Percentiles rank a stretch among this genome's conserved stretches.
Evolutionary conservation across 345 rosid genomes (phyloP).

Genomic region (Lumnitzera littorea): DNA sequence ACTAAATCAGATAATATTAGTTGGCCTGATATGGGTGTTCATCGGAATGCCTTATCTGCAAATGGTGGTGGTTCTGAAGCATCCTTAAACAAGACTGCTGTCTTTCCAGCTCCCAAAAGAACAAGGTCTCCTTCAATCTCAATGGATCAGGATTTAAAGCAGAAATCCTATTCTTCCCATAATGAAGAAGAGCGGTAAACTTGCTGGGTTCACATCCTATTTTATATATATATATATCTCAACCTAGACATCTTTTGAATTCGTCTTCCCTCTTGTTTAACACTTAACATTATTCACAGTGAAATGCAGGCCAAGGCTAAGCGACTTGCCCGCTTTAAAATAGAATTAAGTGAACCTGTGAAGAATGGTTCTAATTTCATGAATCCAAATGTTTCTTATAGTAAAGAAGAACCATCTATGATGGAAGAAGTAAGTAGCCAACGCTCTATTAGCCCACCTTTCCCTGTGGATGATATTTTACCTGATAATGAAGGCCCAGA

Average conservation of each 20-base stretch:
- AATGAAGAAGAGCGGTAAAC: slow-evolving; percentile 63
- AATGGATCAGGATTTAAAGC: slow-evolving; percentile 35
- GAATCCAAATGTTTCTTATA: slow-evolving; percentile 28
- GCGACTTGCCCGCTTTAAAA: slow-evolving; percentile 73
- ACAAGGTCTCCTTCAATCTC: slow-evolving; percentile 59
- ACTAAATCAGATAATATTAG: slow-evolving; percentile 24
- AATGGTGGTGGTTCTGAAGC: slow-evolving; percentile 13
- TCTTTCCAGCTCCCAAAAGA: slow-evolving; percentile 40
- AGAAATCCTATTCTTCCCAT: slow-evolving; percentile 26
- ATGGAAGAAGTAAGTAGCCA: slow-evolving; percentile 20
- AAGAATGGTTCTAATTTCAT: slow-evolving; percentile 27
- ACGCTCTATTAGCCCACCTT: slow-evolving; percentile 22
- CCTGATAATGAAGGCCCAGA: slow-evolving; percentile 46
- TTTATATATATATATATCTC: not conserved
- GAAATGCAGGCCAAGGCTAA: slow-evolving; percentile 85
- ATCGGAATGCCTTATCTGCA: slow-evolving; percentile 20
- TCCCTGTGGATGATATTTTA: slow-evolving; percentile 23
- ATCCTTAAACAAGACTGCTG: slow-evolving; percentile 16
- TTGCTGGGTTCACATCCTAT: not conserved
- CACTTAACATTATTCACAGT: slow-evolving; percentile 27
- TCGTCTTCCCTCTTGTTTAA: not conserved
- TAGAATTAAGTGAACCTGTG: slow-evolving; percentile 45
- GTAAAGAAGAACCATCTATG: slow-evolving; percentile 23
- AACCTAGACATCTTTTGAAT: not conserved
- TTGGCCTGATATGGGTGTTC: slow-evolving; percentile 20